Evolutionary conservation across 176 grass and related monocot genomes (phyloP), one percentile per base, ranked within the genome.

Genomic region (Themeda triandra): DNA sequence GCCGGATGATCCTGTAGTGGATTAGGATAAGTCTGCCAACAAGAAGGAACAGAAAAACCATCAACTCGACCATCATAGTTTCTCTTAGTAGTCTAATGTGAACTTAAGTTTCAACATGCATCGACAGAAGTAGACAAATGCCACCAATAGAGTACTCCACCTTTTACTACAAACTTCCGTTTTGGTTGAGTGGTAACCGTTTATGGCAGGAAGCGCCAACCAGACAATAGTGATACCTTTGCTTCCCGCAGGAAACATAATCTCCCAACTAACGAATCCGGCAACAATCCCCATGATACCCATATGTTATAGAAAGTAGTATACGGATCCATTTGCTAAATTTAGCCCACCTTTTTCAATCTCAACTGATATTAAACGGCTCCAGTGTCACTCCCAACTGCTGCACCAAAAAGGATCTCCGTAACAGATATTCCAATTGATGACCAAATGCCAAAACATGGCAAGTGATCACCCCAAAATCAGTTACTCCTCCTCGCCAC

Each of bases 1-100:
- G 96, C 93, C 4, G 96, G 90, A 85, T 99, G 93, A 24, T 99
- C 92, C 77, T 89, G 88, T n/a, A 99, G 44, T 49, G 96, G 96
- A 81, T 99, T 99, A 15, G 88, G 90, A 86, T 90, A 94, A n/a
- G 86, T 84, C 96, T 99, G 93, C 62, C 49, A 90, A 59, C 48
- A 82, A 73, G 46, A 79, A 81, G 32, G 71, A 48, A 75, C 17
- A 85, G 46, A 21, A 72, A 72, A 69, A 67, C 33, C 64, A 77
- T 84, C 79, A 91, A 87, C 48, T 84, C 29, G 27, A 80, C 53
- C 54, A 77, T 33, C 78, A 39, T 23, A 60, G 54, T 41, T 89
- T 64, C 6, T 69, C 17, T 62, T 63, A 71, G 7, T 40, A 66
- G 40, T 75, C 13, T 45, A 69, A 17, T 23, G 51, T 51, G 13